These are phyloP conservation scores for Colletotrichum simmondsii DNA, from an alignment of 2,329 filamentous ascomycete genomes.

Conservation along the genomic window DNA sequence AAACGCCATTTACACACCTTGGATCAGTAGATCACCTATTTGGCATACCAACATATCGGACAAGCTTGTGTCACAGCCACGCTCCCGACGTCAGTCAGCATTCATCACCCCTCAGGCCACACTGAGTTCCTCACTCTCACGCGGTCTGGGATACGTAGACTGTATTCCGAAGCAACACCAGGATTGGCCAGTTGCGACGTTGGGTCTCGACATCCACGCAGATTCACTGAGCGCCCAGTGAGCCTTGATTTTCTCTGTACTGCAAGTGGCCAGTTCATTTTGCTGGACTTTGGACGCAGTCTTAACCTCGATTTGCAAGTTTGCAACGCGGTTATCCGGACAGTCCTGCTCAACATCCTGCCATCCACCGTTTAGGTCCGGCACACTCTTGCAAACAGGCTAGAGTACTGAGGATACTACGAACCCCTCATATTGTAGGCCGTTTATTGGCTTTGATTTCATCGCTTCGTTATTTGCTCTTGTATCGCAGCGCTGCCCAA, in stretches of 20 bases:
- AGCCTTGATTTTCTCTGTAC: neutral
- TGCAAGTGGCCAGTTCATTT: neutral
- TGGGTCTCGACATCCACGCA: neutral
- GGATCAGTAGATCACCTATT: neutral
- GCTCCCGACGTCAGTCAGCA: constrained; percentile 5
- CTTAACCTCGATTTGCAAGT: neutral
- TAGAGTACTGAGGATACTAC: constrained; percentile 10
- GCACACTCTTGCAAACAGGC: constrained; percentile 1
- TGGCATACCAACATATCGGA: neutral
- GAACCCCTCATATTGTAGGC: neutral
- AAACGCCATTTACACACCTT: neutral
- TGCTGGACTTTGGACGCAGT: neutral
- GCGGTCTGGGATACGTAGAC: neutral
- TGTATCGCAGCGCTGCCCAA: constrained; percentile 21
- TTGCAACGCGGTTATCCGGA: neutral
- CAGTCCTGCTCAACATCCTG: neutral
- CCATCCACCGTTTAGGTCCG: neutral
- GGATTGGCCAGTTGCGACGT: neutral
- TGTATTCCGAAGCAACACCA: neutral
- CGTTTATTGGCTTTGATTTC: neutral
- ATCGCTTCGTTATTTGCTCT: neutral
- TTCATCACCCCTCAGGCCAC: neutral
- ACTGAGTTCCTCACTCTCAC: neutral
- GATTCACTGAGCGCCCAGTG: neutral
- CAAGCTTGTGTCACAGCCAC: constrained; percentile 6